Percentiles rank a stretch among this genome's conserved stretches.
phyloP scores from a whole-genome alignment of 768 basidiomycete genomes.

The Hebeloma cylindrosporum region DNA sequence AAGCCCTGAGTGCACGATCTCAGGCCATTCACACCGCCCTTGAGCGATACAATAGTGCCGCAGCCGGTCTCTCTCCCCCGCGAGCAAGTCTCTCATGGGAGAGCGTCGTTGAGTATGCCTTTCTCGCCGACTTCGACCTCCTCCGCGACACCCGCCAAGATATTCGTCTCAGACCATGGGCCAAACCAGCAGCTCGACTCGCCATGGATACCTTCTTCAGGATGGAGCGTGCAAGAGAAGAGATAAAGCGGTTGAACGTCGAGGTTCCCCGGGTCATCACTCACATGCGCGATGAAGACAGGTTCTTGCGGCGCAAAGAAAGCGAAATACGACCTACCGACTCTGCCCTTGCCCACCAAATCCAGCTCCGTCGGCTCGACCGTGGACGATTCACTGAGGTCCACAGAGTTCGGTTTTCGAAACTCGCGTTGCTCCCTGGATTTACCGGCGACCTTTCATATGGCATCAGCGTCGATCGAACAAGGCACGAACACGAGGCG shows the following conservation, averaged over 20 bases:
- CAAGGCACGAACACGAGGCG: too few species aligned
- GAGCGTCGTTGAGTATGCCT: constrained; percentile 17
- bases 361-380: too few species aligned
- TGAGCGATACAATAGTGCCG: constrained; percentile 24
- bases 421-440: too few species aligned
- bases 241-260: constrained; percentile 17
- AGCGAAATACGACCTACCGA: too few species aligned
- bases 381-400: too few species aligned
- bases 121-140: constrained; percentile 24
- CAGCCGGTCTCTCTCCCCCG: constrained; percentile 19
- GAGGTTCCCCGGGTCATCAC: constrained; percentile 17
- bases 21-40: constrained; percentile 22
- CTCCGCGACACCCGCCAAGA: constrained; percentile 22
- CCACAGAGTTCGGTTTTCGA: too few species aligned
- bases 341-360: too few species aligned
- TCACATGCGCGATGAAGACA: constrained; percentile 10
- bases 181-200: constrained; percentile 12
- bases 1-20: constrained; percentile 19
- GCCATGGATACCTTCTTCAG: constrained; percentile 21
- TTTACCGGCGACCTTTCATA: too few species aligned
- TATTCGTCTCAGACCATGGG: constrained; percentile 17
- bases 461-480: too few species aligned
- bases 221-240: constrained; percentile 16
- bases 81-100: constrained; percentile 18
- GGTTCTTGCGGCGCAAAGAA: too few species aligned